Evolutionary conservation across 805 yeast genomes (phyloP).

Genomic region (Ogataea polymorpha): DNA sequence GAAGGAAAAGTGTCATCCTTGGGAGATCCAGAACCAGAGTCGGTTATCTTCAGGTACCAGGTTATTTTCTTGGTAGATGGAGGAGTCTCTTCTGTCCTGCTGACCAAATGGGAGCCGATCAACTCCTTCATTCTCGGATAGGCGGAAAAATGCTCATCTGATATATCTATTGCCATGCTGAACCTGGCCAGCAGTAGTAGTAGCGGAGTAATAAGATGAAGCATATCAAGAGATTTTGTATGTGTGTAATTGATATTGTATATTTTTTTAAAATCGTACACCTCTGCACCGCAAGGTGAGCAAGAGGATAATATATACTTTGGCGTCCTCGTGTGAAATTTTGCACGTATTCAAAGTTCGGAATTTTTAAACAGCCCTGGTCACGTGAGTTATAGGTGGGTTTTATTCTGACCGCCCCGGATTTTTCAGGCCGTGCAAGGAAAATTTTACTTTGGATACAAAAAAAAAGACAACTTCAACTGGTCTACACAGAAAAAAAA

Average conservation of each 20-base stretch:
- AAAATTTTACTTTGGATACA: constrained; percentile 12
- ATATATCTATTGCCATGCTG: constrained; percentile 25
- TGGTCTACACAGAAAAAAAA: constrained; percentile 29
- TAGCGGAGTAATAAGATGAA: neutral
- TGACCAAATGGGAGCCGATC: constrained; percentile 46
- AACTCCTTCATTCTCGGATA: constrained; percentile 43
- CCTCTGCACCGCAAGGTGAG: constrained; percentile 1
- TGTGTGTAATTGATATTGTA: constrained; percentile 3
- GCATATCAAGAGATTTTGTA: constrained; percentile 2
- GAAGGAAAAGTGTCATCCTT: constrained; percentile 33
- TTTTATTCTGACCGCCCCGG: constrained; percentile 4
- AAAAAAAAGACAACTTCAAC: constrained; percentile 11
- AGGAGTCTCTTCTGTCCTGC: constrained; percentile 58
- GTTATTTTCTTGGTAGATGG: constrained; percentile 63
- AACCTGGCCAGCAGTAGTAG: constrained; percentile 3
- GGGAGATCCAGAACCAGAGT: constrained; percentile 38
- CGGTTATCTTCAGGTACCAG: constrained; percentile 76
- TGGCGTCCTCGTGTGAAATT: too few relatives aligned
- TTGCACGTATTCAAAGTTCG: too few relatives aligned
- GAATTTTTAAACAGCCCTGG: neutral
- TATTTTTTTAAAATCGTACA: neutral
- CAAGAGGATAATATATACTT: too few relatives aligned
- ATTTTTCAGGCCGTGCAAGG: constrained; percentile 15
- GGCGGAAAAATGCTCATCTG: constrained; percentile 32
- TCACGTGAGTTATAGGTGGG: constrained; percentile 8